A percentile compares a stretch with the other conserved stretches of the same genome.
Conservation (phyloP, 441 rosid genomes). For the Erysimum cheiri region DNA sequence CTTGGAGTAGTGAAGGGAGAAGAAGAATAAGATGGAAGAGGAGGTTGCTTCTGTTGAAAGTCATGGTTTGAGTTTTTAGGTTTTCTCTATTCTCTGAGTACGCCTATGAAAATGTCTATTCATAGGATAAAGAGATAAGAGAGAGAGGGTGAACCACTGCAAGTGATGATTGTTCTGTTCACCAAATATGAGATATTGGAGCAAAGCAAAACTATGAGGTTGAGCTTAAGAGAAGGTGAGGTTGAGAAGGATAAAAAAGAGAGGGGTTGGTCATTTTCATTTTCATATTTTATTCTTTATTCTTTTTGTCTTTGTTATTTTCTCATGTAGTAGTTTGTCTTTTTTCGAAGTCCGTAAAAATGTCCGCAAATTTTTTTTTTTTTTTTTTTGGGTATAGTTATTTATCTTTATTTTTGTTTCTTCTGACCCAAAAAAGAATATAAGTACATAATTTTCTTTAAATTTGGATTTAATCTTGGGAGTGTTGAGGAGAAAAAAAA, state of each 20-base stretch:
- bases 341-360: constrained; percentile 23
- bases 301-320: constrained; percentile 32
- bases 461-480: neutral
- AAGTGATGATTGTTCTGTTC: constrained; percentile 58
- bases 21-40: constrained; percentile 41
- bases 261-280: constrained; percentile 24
- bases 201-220: constrained; percentile 34
- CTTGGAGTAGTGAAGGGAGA: constrained; percentile 45
- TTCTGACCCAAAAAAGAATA: neutral
- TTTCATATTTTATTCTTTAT: constrained; percentile 6
- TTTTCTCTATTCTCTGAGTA: constrained; percentile 37
- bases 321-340: constrained; percentile 34
- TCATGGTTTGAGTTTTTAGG: constrained; percentile 46
- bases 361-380: neutral
- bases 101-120: constrained; percentile 40
- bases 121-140: constrained; percentile 40
- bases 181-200: constrained; percentile 50
- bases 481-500: neutral
- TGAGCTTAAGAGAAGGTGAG: constrained; percentile 20
- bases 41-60: constrained; percentile 34
- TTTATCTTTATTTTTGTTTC: neutral
- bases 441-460: neutral
- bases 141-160: constrained; percentile 62
- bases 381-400: neutral
- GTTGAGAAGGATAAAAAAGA: constrained; percentile 11